A percentile compares a stretch with the other conserved stretches of the same genome.
phyloP scores from a whole-genome alignment of 1,284 basidiomycete species.

The Melanopsichium pennsylvanicum region DNA sequence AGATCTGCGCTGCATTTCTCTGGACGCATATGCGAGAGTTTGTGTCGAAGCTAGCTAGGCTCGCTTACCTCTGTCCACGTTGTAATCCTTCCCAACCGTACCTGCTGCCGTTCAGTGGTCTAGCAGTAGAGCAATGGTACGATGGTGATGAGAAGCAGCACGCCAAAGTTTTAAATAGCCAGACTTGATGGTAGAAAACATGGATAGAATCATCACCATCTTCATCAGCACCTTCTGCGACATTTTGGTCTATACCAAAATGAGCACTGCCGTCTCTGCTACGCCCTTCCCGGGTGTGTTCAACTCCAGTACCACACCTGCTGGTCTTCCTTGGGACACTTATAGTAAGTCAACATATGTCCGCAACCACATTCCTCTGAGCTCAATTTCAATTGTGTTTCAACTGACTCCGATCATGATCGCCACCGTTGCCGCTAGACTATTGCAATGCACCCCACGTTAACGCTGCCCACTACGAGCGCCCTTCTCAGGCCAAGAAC shows the following conservation, averaged over 20 bases:
- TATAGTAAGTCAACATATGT: conserved; percentile 40
- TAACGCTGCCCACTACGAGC: conserved; percentile 22
- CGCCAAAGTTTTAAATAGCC: no score
- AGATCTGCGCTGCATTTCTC: no score
- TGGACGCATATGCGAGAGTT: no score
- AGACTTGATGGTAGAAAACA: background rate
- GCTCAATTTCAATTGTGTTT: no score
- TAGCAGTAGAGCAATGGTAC: no score
- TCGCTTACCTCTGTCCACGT: conserved; percentile 7
- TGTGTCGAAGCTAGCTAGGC: no score
- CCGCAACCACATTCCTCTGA: no score
- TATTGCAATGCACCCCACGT: conserved; percentile 51
- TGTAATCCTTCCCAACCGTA: background rate
- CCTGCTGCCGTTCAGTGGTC: background rate
- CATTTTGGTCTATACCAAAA: background rate
- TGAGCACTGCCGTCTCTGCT: conserved; percentile 11
- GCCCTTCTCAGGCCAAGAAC: conserved; percentile 24
- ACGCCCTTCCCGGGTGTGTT: conserved; percentile 28
- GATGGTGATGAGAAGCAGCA: no score
- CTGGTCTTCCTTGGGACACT: conserved; percentile 34
- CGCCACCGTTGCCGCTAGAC: conserved; percentile 1
- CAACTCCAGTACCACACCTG: conserved; percentile 24
- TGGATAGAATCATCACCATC: background rate
- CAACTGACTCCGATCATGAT: no score
- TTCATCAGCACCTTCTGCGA: background rate